These are phyloP conservation scores for Blastomyces gilchristii DNA, from an alignment of 2,329 filamentous ascomycete species.

Conservation along the genomic window DNA sequence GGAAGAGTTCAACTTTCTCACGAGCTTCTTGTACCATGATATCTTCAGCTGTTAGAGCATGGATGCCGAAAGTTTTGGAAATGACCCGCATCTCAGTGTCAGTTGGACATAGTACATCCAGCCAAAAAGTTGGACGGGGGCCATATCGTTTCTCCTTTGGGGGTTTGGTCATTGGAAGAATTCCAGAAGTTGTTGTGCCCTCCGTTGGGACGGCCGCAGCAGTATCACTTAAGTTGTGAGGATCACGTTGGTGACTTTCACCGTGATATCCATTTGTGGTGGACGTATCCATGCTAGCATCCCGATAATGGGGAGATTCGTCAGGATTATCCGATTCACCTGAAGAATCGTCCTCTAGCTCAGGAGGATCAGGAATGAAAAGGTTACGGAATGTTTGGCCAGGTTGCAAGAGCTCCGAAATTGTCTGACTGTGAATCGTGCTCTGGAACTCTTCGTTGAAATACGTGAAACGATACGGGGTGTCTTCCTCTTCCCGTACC, in stretches of 20 bases:
- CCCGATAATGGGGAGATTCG: conserved; percentile 13
- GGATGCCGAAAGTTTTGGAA: conserved; percentile 86
- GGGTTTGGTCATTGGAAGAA: conserved; percentile 18
- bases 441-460: conserved; percentile 96
- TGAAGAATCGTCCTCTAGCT: conserved; percentile 60
- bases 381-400: conserved; percentile 76
- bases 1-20: conserved; percentile 95
- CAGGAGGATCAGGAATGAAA: conserved; percentile 76
- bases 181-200: neutral
- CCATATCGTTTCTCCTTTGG: conserved; percentile 52
- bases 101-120: conserved; percentile 82
- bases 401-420: conserved; percentile 81
- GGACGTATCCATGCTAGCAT: conserved; percentile 10
- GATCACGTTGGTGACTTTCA: conserved; percentile 19
- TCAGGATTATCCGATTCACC: conserved; percentile 36
- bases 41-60: conserved; percentile 89
- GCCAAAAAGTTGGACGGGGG: conserved; percentile 89
- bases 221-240: neutral
- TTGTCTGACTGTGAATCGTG: conserved; percentile 91
- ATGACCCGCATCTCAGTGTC: conserved; percentile 93
- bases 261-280: neutral
- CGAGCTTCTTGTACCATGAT: conserved; percentile 96
- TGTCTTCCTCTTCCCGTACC: conserved; percentile 80
- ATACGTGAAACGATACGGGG: conserved; percentile 91
- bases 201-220: neutral